These are phyloP conservation scores for Sonneratia alba DNA, from an alignment of 345 rosid species.

Conservation along the genomic window DNA sequence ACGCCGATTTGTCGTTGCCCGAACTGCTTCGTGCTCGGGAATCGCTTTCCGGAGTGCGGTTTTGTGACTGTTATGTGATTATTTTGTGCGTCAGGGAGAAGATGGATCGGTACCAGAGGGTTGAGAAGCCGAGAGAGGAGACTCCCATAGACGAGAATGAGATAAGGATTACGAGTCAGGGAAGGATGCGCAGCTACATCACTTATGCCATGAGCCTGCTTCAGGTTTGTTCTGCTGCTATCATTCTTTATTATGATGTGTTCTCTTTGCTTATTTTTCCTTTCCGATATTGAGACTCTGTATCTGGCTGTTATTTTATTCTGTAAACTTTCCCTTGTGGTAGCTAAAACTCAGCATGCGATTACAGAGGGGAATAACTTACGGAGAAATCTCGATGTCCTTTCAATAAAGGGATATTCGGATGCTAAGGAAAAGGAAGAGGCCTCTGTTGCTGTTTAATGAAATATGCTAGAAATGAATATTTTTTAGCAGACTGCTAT, in stretches of 20 bases:
- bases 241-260: background rate
- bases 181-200: slow-evolving; percentile 24
- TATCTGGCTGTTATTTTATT: background rate
- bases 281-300: background rate
- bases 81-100: slow-evolving; percentile 4
- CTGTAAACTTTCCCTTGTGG: background rate
- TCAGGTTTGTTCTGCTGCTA: slow-evolving; percentile 7
- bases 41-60: background rate
- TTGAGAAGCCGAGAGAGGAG: slow-evolving; percentile 21
- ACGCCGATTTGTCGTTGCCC: background rate
- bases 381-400: background rate
- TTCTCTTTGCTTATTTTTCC: too few relatives aligned
- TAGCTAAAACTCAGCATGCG: background rate
- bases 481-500: background rate
- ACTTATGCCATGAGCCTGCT: slow-evolving; percentile 22
- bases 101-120: slow-evolving; percentile 24
- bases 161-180: slow-evolving; percentile 23
- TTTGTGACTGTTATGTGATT: background rate
- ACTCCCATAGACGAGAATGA: slow-evolving; percentile 22
- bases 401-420: too few relatives aligned
- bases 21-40: background rate
- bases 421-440: background rate
- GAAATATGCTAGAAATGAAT: background rate
- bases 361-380: background rate
- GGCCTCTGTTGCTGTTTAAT: background rate